A percentile compares a stretch with the other conserved stretches of the same genome.
These are phyloP conservation scores for Jackrogersella minutella DNA, from an alignment of 495 filamentous ascomycete genomes.

Conservation along the genomic window DNA sequence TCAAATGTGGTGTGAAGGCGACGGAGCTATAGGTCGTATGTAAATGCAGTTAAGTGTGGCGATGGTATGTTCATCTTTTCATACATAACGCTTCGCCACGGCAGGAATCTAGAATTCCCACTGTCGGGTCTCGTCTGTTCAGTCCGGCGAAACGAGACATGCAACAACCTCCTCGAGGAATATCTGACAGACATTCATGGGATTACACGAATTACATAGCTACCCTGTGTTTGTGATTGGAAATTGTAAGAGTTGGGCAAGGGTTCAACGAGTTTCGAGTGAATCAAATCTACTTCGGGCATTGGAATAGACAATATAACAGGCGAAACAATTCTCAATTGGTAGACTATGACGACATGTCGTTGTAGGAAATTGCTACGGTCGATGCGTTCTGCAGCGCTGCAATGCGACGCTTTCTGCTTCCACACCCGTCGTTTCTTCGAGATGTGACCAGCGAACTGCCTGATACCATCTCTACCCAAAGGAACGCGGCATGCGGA, in stretches of 20 bases:
- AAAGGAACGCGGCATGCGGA: constrained; percentile 28
- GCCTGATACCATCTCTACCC: constrained; percentile 21
- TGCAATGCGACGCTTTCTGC: constrained; percentile 35
- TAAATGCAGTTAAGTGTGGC: constrained; percentile 21
- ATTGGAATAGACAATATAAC: constrained; percentile 11
- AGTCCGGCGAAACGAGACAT: constrained; percentile 5
- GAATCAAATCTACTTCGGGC: constrained; percentile 25
- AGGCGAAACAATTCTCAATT: constrained; percentile 15
- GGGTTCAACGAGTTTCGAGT: constrained; percentile 21
- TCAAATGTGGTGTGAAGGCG: constrained; percentile 29
- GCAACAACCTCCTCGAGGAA: too few species aligned
- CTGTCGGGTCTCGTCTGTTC: neutral
- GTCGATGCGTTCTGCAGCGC: constrained; percentile 18
- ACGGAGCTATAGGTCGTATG: constrained; percentile 4
- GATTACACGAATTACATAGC: neutral
- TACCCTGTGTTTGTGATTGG: neutral
- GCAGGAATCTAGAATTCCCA: neutral
- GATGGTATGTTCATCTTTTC: constrained; percentile 10
- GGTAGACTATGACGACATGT: constrained; percentile 38
- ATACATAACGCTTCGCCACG: constrained; percentile 7
- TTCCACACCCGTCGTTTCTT: constrained; percentile 23
- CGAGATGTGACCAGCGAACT: constrained; percentile 31
- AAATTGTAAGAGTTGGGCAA: constrained; percentile 22
- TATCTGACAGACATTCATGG: too few species aligned
- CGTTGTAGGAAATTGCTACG: constrained; percentile 24